These are phyloP conservation scores for Rhizopogon rudus DNA, from an alignment of 768 basidiomycete genomes.

Conservation along the genomic window DNA sequence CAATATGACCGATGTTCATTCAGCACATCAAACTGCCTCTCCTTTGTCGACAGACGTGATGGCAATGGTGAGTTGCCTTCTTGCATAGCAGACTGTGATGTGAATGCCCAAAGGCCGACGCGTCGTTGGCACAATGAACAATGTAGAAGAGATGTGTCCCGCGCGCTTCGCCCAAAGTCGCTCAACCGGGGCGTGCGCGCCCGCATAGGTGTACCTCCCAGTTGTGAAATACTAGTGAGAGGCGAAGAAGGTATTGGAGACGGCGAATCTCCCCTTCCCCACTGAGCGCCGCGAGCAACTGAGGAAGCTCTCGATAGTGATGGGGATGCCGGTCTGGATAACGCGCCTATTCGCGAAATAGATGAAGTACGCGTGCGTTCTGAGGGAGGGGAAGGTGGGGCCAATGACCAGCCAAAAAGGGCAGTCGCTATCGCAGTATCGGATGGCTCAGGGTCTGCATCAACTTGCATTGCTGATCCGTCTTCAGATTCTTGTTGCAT, in stretches of 20 bases:
- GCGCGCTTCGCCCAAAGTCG: conserved; percentile 9
- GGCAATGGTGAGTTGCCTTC: conserved; percentile 6
- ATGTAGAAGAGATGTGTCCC: conserved; percentile 51
- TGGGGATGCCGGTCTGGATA: conserved; percentile 24
- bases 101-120: conserved; percentile 74
- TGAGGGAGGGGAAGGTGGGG: conserved; percentile 19
- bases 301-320: conserved; percentile 28
- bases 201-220: conserved; percentile 12
- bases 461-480: conserved; percentile 7
- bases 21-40: conserved; percentile 66
- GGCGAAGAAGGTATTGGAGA: neutral
- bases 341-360: conserved; percentile 22
- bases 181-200: conserved; percentile 6
- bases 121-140: conserved; percentile 75
- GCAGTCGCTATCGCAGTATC: conserved; percentile 36
- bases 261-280: too few relatives aligned
- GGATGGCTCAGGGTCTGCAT: conserved; percentile 23
- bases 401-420: conserved; percentile 45
- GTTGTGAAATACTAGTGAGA: conserved; percentile 16
- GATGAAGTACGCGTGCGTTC: conserved; percentile 12
- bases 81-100: conserved; percentile 15
- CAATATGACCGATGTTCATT: too few relatives aligned
- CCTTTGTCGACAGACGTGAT: conserved; percentile 16
- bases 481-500: conserved; percentile 24
- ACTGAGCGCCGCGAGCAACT: conserved; percentile 9